Evolutionary conservation across 768 basidiomycete species (phyloP).

Genomic region (Boletus rufocinnamomeus): DNA sequence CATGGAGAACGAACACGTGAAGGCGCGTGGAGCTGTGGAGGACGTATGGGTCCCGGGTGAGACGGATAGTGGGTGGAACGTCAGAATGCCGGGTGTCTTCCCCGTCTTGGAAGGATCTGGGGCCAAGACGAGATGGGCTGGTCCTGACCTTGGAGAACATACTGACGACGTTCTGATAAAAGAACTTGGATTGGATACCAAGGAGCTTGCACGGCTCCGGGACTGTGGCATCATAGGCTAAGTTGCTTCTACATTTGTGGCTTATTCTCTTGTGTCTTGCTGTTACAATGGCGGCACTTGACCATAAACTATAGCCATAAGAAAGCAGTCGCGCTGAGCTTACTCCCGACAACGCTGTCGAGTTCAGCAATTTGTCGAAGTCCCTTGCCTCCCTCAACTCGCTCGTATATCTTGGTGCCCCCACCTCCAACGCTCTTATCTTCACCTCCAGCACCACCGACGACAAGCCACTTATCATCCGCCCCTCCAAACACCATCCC

Average conservation of each 20-base stretch:
- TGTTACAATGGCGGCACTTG: neutral
- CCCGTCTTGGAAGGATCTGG: slow-evolving; percentile 63
- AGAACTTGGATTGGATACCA: slow-evolving; percentile 43
- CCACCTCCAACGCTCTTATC: slow-evolving; percentile 65
- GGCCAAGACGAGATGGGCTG: slow-evolving; percentile 63
- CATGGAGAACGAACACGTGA: slow-evolving; percentile 56
- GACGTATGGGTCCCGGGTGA: slow-evolving; percentile 57
- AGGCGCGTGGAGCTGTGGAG: slow-evolving; percentile 55
- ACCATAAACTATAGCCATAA: slow-evolving; percentile 32
- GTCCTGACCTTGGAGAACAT: slow-evolving; percentile 64
- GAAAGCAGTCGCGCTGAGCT: slow-evolving; percentile 37
- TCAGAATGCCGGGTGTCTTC: slow-evolving; percentile 69
- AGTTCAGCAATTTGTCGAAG: slow-evolving; percentile 55
- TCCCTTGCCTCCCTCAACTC: slow-evolving; percentile 57
- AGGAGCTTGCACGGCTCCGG: slow-evolving; percentile 42
- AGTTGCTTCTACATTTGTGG: neutral
- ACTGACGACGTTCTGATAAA: slow-evolving; percentile 50
- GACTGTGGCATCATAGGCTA: slow-evolving; percentile 30
- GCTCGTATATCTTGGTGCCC: slow-evolving; percentile 72
- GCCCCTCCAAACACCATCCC: slow-evolving; percentile 68
- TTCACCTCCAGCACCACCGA: slow-evolving; percentile 50
- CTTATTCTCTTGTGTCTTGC: neutral
- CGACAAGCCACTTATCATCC: slow-evolving; percentile 60
- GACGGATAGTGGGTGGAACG: slow-evolving; percentile 50
- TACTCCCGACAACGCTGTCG: slow-evolving; percentile 38